These are phyloP conservation scores for Neurospora sp. DNA, from an alignment of 495 filamentous ascomycete genomes.

Conservation along the genomic window DNA sequence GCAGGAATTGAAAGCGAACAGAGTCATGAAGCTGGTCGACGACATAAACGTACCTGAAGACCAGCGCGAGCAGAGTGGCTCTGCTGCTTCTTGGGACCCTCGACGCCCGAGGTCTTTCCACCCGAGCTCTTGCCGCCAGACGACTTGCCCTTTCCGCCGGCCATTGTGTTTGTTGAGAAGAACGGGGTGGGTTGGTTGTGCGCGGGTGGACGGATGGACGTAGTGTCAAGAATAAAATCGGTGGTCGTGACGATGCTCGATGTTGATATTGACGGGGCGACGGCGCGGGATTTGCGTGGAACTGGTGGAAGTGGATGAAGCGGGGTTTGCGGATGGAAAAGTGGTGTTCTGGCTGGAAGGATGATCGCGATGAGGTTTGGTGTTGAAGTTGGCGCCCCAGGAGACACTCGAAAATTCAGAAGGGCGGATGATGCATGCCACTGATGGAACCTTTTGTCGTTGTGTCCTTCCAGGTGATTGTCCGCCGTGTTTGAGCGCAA, in stretches of 20 bases:
- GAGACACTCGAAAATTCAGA: conserved; percentile 24
- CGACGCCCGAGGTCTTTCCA: conserved; percentile 69
- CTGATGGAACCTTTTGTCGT: conserved; percentile 10
- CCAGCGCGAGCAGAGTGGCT: conserved; percentile 97
- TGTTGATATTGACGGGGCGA: conserved; percentile 12
- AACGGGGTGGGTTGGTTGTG: conserved; percentile 9
- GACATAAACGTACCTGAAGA: conserved; percentile 72
- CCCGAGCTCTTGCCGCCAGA: conserved; percentile 79
- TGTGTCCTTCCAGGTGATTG: conserved; percentile 13
- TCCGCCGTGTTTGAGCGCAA: conserved; percentile 2
- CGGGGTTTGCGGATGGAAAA: conserved; percentile 11
- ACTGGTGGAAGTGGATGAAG: conserved; percentile 4
- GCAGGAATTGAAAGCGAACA: conserved; percentile 5
- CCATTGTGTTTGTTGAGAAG: conserved; percentile 30
- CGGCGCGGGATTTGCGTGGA: not conserved
- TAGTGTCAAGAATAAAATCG: conserved; percentile 1
- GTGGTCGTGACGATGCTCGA: conserved; percentile 1
- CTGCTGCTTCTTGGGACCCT: conserved; percentile 80
- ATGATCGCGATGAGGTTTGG: conserved; percentile 14
- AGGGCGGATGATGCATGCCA: conserved; percentile 17
- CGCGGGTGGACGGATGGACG: conserved; percentile 15
- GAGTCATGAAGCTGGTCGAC: conserved; percentile 8
- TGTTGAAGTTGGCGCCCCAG: conserved; percentile 14
- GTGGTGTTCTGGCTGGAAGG: not conserved
- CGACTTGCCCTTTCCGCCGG: conserved; percentile 90